These are phyloP conservation scores for Colletotrichum destructivum DNA, from an alignment of 2,329 filamentous ascomycete genomes.

Conservation along the genomic window DNA sequence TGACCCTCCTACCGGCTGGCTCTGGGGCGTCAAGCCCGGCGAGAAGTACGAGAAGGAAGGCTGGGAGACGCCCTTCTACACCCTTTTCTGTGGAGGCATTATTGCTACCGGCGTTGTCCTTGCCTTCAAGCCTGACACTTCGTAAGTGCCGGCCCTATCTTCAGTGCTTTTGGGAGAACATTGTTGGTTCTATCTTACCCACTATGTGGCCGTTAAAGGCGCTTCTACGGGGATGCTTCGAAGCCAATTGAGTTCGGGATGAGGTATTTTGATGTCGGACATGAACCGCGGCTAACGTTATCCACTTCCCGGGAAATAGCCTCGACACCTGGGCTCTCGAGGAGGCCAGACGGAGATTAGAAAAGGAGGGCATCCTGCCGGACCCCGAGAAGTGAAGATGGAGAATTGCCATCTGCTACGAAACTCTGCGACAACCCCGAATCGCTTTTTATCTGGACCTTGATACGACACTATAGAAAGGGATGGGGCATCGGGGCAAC, in stretches of 20 bases:
- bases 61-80: constrained; percentile 91
- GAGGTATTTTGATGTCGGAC: constrained; percentile 30
- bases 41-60: constrained; percentile 97
- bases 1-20: constrained; percentile 91
- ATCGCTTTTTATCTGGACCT: constrained; percentile 12
- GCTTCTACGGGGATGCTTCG: not conserved
- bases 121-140: constrained; percentile 98
- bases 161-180: not conserved
- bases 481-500: constrained; percentile 30
- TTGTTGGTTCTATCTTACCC: too few relatives aligned
- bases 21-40: constrained; percentile 93
- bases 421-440: constrained; percentile 9
- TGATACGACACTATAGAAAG: constrained; percentile 30
- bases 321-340: constrained; percentile 99
- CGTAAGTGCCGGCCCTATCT: constrained; percentile 74
- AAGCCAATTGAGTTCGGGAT: not conserved
- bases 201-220: too few relatives aligned
- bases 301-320: constrained; percentile 63
- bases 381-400: constrained; percentile 77
- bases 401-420: constrained; percentile 54
- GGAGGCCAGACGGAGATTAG: constrained; percentile 94
- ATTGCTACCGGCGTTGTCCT: constrained; percentile 83
- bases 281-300: constrained; percentile 47
- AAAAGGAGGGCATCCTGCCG: constrained; percentile 93
- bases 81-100: constrained; percentile 87